Evolutionary conservation across 2,329 filamentous ascomycete genomes (phyloP).

Genomic region (Fusarium sp.): DNA sequence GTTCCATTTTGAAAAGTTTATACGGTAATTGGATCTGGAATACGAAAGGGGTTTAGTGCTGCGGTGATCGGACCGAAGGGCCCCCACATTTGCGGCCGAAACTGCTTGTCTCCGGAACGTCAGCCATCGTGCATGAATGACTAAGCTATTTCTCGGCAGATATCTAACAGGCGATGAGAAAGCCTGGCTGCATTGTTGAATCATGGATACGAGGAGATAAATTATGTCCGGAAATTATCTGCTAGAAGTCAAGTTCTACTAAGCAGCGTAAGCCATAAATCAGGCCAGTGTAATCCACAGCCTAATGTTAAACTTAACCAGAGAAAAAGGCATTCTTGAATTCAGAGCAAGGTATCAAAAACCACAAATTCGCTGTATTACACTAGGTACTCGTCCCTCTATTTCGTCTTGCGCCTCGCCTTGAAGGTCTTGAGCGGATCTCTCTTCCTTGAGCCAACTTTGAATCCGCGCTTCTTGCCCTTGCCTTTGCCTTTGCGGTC

Average conservation of each 20-base stretch:
- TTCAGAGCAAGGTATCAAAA: constrained; percentile 40
- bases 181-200: background rate
- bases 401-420: constrained; percentile 64
- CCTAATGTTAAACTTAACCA: background rate
- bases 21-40: too few species aligned
- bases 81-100: constrained; percentile 17
- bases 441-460: constrained; percentile 72
- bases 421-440: constrained; percentile 95
- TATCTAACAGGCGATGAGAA: background rate
- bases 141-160: constrained; percentile 20
- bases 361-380: constrained; percentile 31
- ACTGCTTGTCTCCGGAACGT: constrained; percentile 20
- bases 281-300: background rate
- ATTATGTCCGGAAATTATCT: too few species aligned
- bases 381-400: constrained; percentile 21
- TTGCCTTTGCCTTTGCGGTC: constrained; percentile 65
- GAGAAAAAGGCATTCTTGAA: constrained; percentile 14
- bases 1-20: too few species aligned
- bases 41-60: background rate
- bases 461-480: constrained; percentile 59
- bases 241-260: background rate
- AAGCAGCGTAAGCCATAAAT: background rate
- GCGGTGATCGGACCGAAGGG: too few species aligned
- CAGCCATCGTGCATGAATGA: constrained; percentile 39
- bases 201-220: background rate